A percentile compares a stretch with the other conserved stretches of the same genome.
phyloP scores from a whole-genome alignment of 345 rosid genomes.

The Euphorbia tirucalli region DNA sequence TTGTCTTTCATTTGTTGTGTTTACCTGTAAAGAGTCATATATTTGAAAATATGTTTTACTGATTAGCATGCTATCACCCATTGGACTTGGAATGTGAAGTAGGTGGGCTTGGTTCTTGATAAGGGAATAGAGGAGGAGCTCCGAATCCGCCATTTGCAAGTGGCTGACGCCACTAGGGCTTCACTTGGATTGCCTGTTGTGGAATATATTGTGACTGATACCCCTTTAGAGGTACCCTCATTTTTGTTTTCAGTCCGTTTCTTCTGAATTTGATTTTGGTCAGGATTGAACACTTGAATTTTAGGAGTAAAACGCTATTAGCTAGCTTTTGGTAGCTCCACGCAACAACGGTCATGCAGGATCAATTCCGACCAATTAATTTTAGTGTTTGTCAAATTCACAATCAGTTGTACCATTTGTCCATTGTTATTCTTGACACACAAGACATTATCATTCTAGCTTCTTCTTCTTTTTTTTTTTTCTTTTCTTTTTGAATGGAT shows the following conservation, averaged over 20 bases:
- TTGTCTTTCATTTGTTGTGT: background rate
- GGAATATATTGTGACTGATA: constrained; percentile 51
- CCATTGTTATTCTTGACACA: background rate
- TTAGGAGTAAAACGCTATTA: background rate
- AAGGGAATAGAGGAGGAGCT: constrained; percentile 58
- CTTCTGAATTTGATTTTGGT: background rate
- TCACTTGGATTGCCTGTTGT: constrained; percentile 69
- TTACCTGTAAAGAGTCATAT: too few species aligned
- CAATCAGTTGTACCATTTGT: background rate
- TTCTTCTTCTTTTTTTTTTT: background rate
- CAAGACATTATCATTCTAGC: background rate
- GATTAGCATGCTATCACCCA: constrained; percentile 3
- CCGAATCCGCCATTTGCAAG: constrained; percentile 56
- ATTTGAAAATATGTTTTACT: background rate
- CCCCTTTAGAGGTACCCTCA: constrained; percentile 37
- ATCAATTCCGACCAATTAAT: too few species aligned
- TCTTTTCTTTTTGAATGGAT: background rate
- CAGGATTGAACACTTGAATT: background rate
- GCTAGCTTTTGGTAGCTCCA: background rate
- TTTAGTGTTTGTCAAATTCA: too few species aligned
- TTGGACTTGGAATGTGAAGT: constrained; percentile 19
- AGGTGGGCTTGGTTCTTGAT: constrained; percentile 71
- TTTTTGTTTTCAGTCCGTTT: background rate
- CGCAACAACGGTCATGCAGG: background rate
- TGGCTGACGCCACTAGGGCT: constrained; percentile 66